phyloP scores from a whole-genome alignment of 331 rosid genomes.

The Acacia pycnantha region DNA sequence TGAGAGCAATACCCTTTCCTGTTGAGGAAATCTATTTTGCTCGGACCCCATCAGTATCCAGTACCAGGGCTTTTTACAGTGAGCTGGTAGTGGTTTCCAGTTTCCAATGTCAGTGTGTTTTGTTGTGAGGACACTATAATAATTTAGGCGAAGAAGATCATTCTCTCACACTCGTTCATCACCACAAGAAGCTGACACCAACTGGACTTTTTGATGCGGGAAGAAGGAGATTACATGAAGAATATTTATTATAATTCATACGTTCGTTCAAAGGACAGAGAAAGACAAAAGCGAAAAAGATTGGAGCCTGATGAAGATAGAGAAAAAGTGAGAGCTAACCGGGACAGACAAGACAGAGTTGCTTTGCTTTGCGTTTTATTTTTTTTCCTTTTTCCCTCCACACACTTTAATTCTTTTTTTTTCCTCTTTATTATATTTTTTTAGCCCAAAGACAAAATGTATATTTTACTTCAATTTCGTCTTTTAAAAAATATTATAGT shows the following conservation, averaged over 20 bases:
- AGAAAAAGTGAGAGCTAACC: constrained; percentile 34
- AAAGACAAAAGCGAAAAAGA: constrained; percentile 81
- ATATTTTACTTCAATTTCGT: neutral
- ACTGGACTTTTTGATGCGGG: constrained; percentile 39
- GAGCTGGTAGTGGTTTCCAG: constrained; percentile 19
- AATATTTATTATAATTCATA: constrained; percentile 31
- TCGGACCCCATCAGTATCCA: constrained; percentile 82
- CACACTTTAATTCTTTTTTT: neutral
- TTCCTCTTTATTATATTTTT: neutral
- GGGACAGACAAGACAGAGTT: constrained; percentile 14
- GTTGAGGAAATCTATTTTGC: constrained; percentile 92
- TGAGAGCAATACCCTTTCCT: constrained; percentile 65
- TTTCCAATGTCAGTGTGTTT: constrained; percentile 10
- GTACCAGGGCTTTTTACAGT: constrained; percentile 20
- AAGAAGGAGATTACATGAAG: constrained; percentile 18
- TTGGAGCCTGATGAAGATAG: constrained; percentile 42
- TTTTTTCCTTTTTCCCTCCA: neutral
- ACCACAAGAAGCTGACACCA: constrained; percentile 41
- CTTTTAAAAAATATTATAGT: neutral
- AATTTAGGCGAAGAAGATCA: constrained; percentile 31
- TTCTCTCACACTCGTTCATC: constrained; percentile 41
- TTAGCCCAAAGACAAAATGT: neutral
- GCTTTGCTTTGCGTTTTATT: neutral
- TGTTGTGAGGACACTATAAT: constrained; percentile 15
- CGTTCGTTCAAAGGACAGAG: constrained; percentile 63